Evolutionary conservation across 352 stramenopile genomes (phyloP), one percentile per base, ranked within the genome.

Genomic region (Pythium apleroticum): DNA sequence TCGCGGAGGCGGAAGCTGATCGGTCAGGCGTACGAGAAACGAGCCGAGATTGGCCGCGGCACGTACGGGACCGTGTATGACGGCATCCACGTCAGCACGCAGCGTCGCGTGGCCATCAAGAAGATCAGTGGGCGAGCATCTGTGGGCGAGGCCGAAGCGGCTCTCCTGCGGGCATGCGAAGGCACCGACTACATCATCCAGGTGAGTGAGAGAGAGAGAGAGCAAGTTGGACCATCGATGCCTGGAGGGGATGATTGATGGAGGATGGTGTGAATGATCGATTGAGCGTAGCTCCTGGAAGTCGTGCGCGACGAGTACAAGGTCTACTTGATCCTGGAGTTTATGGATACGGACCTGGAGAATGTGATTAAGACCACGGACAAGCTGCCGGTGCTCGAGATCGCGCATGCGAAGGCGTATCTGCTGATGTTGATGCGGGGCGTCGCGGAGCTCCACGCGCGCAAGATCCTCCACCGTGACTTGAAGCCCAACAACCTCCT

Each of bases 401-500:
- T 90, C 20, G 57, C 75, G 5, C 77, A 89, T 28, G 74, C 92
- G 10, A 94, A 92, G 53, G 74, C 68, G 19, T 90, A 88, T 58
- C 73, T 95, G 43, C 74, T 70, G 27, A 91, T 91, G 81, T 63
- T 93, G 20, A 62, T 93, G 15, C 55, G 66, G 17, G 84, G 80
- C 25, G 81, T 95, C 20, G 41, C 73, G 22, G 74, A 92, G 63
- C 75, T 91, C 19, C 82, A 93, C 46, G 33, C 54, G 8, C 71
- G 75, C 4, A 60, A 76, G 15, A 84, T 95, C 46, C 45, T 95
- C 19, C 86, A 95, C 54, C 84, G 86, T 24, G 86, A 95, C 49
- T 61, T 95, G 28, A 95, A 95, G 64, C 86, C 86, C 39, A 92
- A 93, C 74, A 93, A 95, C 46, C 55, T 93, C 33, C 65, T 95